Evolutionary conservation across 2,329 filamentous ascomycete genomes (phyloP), one percentile per base, ranked within the genome.

Genomic region (Trichoderma sp.): DNA sequence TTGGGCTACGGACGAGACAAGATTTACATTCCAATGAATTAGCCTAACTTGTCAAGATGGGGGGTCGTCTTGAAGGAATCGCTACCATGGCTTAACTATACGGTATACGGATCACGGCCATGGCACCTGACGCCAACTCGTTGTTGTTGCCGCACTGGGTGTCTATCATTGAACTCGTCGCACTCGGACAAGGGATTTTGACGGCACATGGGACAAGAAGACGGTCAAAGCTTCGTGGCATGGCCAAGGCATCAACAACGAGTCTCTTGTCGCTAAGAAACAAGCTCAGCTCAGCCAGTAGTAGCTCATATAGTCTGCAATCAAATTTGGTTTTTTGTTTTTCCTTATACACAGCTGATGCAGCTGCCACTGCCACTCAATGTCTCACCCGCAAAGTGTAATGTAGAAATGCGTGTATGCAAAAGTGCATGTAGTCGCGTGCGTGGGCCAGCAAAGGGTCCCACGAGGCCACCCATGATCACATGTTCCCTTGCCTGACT

Each of bases 271-370:
- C 61, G 26, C 26, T 11, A 58, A 53, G 36, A 34, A 71, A 51
- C 70, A 66, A 30, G 30, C 28, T 61, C 53, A 67, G 24, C 62
- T 30, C 53, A 66, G 47, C 47, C 47, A 53, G 47, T 51, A 51
- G 53, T 69, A 69, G 66, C 21, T 69, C 66, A 69, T 65, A 58
- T 71, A 71, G 69, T 63, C 36, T 65, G 60, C 69, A 71, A 70
- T 64, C 34, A 65, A 71, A 64, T 71, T 53, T 57, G 43, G 39
- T 34, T 64, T 64, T 53, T 57, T 65, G 34, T 69, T 51, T 60
- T 61, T 65, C 32, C 61, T 56, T 71, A 8, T 32, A 58, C 56
- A 62, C 56, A 32, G 34, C 21, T 7, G 26, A 12, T 51, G n/a
- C n/a, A 28, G 14, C 5, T 5, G 39, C 53, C 24, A n/a, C 15